Conservation (phyloP, 192 early-diverging fungal genomes). For the Mortierella claussenii region DNA sequence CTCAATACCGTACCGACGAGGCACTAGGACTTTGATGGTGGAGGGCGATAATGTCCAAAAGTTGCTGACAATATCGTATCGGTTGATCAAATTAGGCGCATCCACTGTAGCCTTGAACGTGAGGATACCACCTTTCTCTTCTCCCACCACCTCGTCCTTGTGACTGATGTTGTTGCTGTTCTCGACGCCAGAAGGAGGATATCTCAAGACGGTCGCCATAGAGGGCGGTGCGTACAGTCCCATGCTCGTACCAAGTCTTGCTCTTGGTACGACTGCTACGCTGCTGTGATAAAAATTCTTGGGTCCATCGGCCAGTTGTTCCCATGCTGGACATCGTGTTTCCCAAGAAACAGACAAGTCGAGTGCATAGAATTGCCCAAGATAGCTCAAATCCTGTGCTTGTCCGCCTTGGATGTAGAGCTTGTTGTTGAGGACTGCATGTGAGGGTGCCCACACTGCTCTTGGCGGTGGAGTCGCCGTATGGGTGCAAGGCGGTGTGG, state of each 20-base stretch:
- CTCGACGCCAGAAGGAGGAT: not conserved
- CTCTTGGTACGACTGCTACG: not conserved
- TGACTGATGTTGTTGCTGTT: not conserved
- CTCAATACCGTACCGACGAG: conserved; percentile 6
- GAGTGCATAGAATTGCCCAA: conserved; percentile 1
- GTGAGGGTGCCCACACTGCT: not conserved
- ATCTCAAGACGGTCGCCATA: not conserved
- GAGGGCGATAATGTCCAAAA: not conserved
- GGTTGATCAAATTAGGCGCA: not conserved
- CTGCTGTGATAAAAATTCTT: conserved; percentile 1
- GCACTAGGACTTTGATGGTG: not conserved
- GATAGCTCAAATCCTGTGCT: not conserved
- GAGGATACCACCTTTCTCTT: not conserved
- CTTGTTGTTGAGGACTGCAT: not conserved
- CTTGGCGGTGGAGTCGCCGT: not conserved
- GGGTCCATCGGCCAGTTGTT: not conserved
- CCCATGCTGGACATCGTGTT: not conserved
- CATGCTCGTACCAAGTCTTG: not conserved
- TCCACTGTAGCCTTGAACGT: conserved; percentile 1
- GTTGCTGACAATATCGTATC: not conserved
- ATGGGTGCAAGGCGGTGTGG: not conserved
- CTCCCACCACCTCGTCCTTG: not conserved
- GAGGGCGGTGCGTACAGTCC: not conserved
- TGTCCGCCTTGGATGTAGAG: conserved; percentile 9
- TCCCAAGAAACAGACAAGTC: not conserved